Evolutionary conservation across 257 asterid genomes (phyloP).

Genomic region (Solanum etuberosum): DNA sequence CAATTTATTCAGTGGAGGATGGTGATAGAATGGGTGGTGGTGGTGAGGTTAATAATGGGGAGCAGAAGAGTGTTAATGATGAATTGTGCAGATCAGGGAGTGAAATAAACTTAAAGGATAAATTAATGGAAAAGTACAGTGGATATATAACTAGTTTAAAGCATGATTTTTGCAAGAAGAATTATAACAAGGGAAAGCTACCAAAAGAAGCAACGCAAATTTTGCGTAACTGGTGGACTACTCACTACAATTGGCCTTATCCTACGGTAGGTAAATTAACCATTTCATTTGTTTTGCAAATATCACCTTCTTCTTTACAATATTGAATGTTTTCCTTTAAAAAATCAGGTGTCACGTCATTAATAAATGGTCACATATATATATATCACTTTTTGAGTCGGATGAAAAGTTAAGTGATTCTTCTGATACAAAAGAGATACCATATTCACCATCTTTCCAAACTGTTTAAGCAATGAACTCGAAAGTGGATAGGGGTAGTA

Average conservation of each 20-base stretch:
- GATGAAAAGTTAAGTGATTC: too few species aligned
- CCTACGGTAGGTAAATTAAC: background rate
- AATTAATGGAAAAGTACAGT: conserved; percentile 3
- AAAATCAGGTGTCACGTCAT: too few species aligned
- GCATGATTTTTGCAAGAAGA: conserved; percentile 2
- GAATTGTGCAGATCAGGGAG: background rate
- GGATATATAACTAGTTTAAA: conserved; percentile 5
- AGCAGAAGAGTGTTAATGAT: background rate
- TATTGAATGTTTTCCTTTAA: too few species aligned
- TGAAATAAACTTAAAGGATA: background rate
- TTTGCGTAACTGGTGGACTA: conserved; percentile 4
- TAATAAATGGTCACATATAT: too few species aligned
- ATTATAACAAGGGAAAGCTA: conserved; percentile 3
- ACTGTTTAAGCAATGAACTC: too few species aligned
- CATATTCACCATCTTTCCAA: too few species aligned
- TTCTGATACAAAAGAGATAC: too few species aligned
- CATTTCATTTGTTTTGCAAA: background rate
- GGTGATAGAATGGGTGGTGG: background rate
- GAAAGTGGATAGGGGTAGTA: too few species aligned
- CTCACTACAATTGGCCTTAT: conserved; percentile 10
- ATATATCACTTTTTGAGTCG: too few species aligned
- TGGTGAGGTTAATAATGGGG: background rate
- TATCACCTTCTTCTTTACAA: too few species aligned
- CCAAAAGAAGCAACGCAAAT: conserved; percentile 7
- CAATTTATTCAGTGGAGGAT: background rate